Base-by-base conservation (phyloP, 192 early-diverging fungal genomes). In the Gryganskiella cystojenkinii region DNA sequence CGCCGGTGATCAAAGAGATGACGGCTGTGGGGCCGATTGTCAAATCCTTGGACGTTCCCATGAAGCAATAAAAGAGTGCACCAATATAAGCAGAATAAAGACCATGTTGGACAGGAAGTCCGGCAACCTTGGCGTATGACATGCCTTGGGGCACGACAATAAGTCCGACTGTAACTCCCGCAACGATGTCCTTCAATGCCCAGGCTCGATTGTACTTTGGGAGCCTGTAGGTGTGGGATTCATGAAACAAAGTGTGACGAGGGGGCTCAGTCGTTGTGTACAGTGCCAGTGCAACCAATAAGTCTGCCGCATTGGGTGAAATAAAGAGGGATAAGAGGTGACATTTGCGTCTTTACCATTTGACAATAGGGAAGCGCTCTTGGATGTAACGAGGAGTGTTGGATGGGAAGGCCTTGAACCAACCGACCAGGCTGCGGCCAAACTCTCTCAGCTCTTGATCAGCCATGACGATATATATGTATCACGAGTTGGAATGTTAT, bases 11-110 rank as follows among this genome's bases (percentile, higher is more conserved):
- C 24, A 78, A 65, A 11, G 74, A 78, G 40, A 78, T 78, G 8
- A 78, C 74, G 30, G 74, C 74, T 1, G 91, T 92, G n/a, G 90
- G 80, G 25, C 93, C 93, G 54, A 93, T 89, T 30, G 90, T 92
- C 35, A 92, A 69, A 52, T 88, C 87, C 61, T 95, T 95, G 9
- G 89, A 88, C 3, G 93, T 95, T 43, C 91, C 91, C 71, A 95
- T 92, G 20, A 93, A 81, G 30, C 83, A 81, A 56, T 95, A 94
- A 14, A 91, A 53, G n/a, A 87, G 59, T 5, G 87, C 79, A 24
- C 90, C 90, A 51, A 88, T 81, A 61, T 91, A 90, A 9, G 89
- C 83, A 50, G 91, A 88, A 71, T 94, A 95, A 17, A 95, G 80
- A 27, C 93, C 92, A 70, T 92, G 90, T 62, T 93, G 71, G 19